Conservation (phyloP, 2,329 filamentous ascomycete genomes). For the Aspergillus udagawae region DNA sequence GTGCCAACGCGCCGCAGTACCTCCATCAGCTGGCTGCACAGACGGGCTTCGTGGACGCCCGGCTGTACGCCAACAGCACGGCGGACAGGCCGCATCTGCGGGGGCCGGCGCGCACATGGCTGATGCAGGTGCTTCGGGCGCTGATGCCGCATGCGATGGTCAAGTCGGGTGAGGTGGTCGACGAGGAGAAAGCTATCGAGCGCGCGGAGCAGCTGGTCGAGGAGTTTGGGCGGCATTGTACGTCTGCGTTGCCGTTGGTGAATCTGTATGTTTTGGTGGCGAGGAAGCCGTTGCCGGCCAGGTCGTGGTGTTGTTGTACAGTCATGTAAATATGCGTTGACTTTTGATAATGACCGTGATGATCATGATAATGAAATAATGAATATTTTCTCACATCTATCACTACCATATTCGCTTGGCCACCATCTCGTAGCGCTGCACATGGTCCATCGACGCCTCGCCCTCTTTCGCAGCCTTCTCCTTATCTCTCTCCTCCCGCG, state of each 20-base stretch:
- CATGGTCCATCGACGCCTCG: conserved; percentile 59
- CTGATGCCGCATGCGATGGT: conserved; percentile 14
- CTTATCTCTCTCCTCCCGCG: conserved; percentile 59
- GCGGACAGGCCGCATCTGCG: conserved; percentile 11
- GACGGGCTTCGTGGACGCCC: conserved; percentile 7
- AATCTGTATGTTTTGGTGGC: conserved; percentile 17
- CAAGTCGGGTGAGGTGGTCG: conserved; percentile 3
- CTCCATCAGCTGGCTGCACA: conserved; percentile 10
- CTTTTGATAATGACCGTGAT: background rate
- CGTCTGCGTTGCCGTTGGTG: conserved; percentile 11
- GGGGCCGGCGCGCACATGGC: conserved; percentile 11
- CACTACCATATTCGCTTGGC: conserved; percentile 95
- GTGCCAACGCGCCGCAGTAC: conserved; percentile 6
- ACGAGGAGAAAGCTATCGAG: conserved; percentile 5
- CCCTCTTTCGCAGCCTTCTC: conserved; percentile 52
- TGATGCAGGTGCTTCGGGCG: conserved; percentile 11
- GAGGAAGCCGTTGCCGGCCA: conserved; percentile 1
- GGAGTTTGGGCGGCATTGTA: conserved; percentile 15
- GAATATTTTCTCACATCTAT: too few species aligned
- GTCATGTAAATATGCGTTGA: background rate
- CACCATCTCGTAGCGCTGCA: conserved; percentile 86
- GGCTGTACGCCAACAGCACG: conserved; percentile 10
- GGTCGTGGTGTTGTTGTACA: background rate
- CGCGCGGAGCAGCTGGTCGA: conserved; percentile 9
- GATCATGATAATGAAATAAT: background rate